Conservation (phyloP, 495 filamentous ascomycete species). For the Aspergillus heteromorphus region DNA sequence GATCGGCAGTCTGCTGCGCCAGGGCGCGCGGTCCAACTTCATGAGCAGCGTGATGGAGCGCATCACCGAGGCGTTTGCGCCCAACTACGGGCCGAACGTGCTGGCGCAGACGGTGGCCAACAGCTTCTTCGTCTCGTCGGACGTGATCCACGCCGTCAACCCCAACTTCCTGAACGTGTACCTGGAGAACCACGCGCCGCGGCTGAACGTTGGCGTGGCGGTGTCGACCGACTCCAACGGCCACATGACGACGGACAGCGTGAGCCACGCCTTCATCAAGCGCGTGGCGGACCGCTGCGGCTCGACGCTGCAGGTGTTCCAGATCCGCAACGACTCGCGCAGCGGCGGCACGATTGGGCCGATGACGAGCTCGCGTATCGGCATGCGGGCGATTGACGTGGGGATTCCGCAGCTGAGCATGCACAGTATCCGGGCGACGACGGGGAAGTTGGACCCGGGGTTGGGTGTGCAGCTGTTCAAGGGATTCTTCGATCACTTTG, state of each 20-base stretch:
- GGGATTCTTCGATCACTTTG: conserved; percentile 84
- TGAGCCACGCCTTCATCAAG: conserved; percentile 70
- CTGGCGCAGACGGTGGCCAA: conserved; percentile 83
- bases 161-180: conserved; percentile 84
- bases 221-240: conserved; percentile 84
- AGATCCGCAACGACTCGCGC: conserved; percentile 86
- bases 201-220: conserved; percentile 84
- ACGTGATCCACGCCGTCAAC: conserved; percentile 92
- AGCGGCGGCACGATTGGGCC: conserved; percentile 94
- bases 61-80: conserved; percentile 64
- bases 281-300: conserved; percentile 66
- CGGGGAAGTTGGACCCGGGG: conserved; percentile 79
- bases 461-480: conserved; percentile 83
- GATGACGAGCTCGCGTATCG: conserved; percentile 75
- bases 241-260: conserved; percentile 86
- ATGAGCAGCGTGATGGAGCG: conserved; percentile 74
- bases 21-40: conserved; percentile 87
- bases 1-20: conserved; percentile 82
- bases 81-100: conserved; percentile 56
- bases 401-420: conserved; percentile 91
- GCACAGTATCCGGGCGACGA: conserved; percentile 91
- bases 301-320: conserved; percentile 77
- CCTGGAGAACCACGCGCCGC: conserved; percentile 76
- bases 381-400: conserved; percentile 80
- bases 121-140: conserved; percentile 86